Evolutionary conservation across 768 basidiomycete species (phyloP), one percentile per base, ranked within the genome.

Genomic region (Terana coerulea): DNA sequence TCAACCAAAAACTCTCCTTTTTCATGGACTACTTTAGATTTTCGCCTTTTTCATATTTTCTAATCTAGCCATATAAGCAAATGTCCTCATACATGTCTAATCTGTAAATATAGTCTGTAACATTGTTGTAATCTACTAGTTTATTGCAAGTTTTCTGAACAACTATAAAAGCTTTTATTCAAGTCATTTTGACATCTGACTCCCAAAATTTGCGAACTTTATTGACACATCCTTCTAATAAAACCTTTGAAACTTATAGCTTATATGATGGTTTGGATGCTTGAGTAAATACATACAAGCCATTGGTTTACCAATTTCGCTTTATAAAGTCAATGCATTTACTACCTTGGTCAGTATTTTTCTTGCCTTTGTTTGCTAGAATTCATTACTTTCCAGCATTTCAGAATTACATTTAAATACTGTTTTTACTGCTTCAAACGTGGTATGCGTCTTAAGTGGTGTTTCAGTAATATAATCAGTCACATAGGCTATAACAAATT

Each of bases 381-480:
- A 34, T 1, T 3, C 6, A 21, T 42, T 33, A 3, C 57, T 54
- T 8, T 40, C 36, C 6, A 67, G 22, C 31, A 67, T 49, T 15
- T 66, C 58, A 19, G 51, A 12, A 47, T 64, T 61, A 43, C 48
- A 61, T 2, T 49, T 21, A 54, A 68, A 66, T 12, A 67, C 53
- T 11, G 35, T 48, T 6, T 46, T 33, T 0, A 69, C 55, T 7
- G 66, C 51, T 0, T 72, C 59, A 61, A 75, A 74, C 29, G 72
- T 62, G 10, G 61, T 59, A 54, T 72, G 64, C 0, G 69, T 72
- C 40, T 74, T 76, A n/a, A 78, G 53, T 2, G 61, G 40, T 0
- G 61, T 41, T 54, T 77, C 76, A 0, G 71, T 74, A 0, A 76
- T 64, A 56, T 77, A 77, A 33, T 77, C 72, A 4, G 73, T 63